Conservation (phyloP, 176 grass and related monocot species). For the Echinochloa phyllopogon region DNA sequence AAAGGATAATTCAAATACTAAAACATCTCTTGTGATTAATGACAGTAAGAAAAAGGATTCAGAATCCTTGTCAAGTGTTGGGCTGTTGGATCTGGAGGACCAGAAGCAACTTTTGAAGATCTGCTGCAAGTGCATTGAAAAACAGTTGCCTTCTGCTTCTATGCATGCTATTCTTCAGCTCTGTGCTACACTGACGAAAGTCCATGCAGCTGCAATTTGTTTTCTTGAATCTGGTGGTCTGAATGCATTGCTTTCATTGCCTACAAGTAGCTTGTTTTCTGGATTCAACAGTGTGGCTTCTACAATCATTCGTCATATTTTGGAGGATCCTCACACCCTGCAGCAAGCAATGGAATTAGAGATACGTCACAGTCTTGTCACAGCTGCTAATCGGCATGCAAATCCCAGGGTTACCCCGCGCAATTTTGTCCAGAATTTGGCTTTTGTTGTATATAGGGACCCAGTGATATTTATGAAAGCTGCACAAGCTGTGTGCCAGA, state of each 20-base stretch:
- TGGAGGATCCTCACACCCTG: conserved; percentile 96
- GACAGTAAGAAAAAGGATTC: conserved; percentile 64
- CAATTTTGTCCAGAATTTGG: conserved; percentile 90
- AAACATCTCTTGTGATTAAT: conserved; percentile 76
- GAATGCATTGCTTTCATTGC: conserved; percentile 73
- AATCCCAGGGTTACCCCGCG: conserved; percentile 81
- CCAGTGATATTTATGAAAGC: conserved; percentile 93
- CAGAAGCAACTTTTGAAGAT: conserved; percentile 85
- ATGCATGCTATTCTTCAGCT: conserved; percentile 96
- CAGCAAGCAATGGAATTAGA: conserved; percentile 99
- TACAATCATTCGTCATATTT: conserved; percentile 94
- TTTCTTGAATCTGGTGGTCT: conserved; percentile 92
- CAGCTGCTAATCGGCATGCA: conserved; percentile 79
- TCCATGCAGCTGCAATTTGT: conserved; percentile 70
- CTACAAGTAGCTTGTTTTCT: conserved; percentile 85
- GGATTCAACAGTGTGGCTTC: conserved; percentile 93
- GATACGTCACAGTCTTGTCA: conserved; percentile 91
- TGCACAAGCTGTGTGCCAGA: conserved; percentile 89
- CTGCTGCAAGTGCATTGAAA: conserved; percentile 87
- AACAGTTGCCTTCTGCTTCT: conserved; percentile 74
- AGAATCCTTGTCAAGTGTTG: conserved; percentile 45
- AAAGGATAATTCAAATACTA: conserved; percentile 60
- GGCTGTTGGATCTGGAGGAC: conserved; percentile 73
- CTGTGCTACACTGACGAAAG: conserved; percentile 89
- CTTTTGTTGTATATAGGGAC: conserved; percentile 86